These are phyloP conservation scores for Alternaria infectoria DNA, from an alignment of 2,329 filamentous ascomycete species.

Conservation along the genomic window DNA sequence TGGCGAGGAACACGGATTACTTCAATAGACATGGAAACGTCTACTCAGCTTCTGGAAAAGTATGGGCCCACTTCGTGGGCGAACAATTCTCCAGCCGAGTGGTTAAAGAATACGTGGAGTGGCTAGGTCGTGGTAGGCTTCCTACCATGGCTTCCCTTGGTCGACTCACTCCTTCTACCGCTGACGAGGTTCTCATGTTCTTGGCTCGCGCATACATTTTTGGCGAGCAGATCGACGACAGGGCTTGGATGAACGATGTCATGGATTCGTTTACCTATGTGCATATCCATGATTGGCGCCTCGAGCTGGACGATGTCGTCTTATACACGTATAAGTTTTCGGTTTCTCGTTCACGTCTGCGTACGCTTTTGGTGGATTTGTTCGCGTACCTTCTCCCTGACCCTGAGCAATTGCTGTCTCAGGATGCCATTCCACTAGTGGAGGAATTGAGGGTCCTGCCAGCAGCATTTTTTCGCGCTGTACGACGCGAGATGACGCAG, in stretches of 20 bases:
- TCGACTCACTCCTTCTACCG: neutral
- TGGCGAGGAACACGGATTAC: neutral
- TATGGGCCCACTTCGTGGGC: neutral
- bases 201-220: neutral
- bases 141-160: neutral
- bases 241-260: neutral
- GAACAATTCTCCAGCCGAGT: neutral
- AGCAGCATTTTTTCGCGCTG: neutral
- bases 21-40: neutral
- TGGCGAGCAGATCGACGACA: neutral
- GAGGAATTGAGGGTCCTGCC: neutral
- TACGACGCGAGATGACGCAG: neutral
- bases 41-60: neutral
- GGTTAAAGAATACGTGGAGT: neutral
- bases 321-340: neutral
- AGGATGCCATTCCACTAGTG: neutral
- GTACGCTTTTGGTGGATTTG: neutral
- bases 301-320: neutral
- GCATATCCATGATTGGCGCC: neutral
- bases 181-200: neutral
- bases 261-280: neutral
- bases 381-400: neutral
- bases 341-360: neutral
- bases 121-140: neutral
- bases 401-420: neutral